These are phyloP conservation scores for Lotus japonicus DNA, from an alignment of 306 rosid genomes.

Conservation along the genomic window DNA sequence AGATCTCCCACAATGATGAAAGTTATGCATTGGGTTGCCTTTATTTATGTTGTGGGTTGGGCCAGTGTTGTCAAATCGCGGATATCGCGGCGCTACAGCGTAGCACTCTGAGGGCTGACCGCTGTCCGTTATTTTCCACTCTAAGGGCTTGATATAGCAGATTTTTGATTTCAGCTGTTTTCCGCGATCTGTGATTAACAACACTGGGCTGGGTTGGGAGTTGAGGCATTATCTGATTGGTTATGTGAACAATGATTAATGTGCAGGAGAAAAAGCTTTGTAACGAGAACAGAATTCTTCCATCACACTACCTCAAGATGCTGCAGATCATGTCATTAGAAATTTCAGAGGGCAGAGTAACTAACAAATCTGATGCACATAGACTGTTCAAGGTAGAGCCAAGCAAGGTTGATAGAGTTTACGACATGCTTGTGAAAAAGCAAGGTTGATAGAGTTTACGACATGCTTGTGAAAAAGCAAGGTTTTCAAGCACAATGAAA, in stretches of 20 bases:
- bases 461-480: constrained; percentile 56
- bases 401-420: constrained; percentile 70
- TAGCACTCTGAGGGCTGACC: too few relatives aligned
- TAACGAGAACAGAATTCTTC: constrained; percentile 62
- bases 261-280: constrained; percentile 72
- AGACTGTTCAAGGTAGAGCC: constrained; percentile 60
- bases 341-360: constrained; percentile 51
- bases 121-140: too few relatives aligned
- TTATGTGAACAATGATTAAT: background rate
- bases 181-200: too few relatives aligned
- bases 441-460: constrained; percentile 79
- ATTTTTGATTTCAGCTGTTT: too few relatives aligned
- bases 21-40: too few relatives aligned
- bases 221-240: constrained; percentile 2
- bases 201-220: too few relatives aligned
- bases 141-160: too few relatives aligned
- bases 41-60: background rate
- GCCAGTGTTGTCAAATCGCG: too few relatives aligned
- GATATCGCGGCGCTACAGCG: too few relatives aligned
- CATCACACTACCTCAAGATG: constrained; percentile 70
- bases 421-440: constrained; percentile 60
- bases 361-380: constrained; percentile 62
- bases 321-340: constrained; percentile 44
- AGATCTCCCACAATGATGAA: background rate
- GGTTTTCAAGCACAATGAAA: constrained; percentile 22